Conservation (phyloP, 108 stramenopile genomes). For the Asterionellopsis glacialis region DNA sequence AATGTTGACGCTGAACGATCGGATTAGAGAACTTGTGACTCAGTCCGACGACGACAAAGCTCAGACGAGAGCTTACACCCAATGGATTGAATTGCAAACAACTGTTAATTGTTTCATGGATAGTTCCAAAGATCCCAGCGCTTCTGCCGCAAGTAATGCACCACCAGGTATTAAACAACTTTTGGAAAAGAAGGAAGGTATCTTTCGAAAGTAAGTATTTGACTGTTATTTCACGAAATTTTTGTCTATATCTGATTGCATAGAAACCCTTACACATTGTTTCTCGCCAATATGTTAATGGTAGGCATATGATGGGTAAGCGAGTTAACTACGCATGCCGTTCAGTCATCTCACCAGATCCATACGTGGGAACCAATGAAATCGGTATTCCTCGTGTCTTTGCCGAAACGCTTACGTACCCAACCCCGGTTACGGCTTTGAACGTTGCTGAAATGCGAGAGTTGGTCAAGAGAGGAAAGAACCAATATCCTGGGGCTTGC, state of each 20-base stretch:
- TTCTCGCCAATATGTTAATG: no score
- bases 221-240: not conserved
- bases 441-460: constrained; percentile 88
- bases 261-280: not conserved
- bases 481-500: constrained; percentile 91
- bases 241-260: not conserved
- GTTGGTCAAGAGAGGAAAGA: constrained; percentile 85
- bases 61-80: constrained; percentile 36
- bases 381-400: constrained; percentile 97
- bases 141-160: constrained; percentile 23
- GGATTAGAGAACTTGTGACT: constrained; percentile 51
- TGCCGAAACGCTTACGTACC: constrained; percentile 91
- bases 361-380: constrained; percentile 96
- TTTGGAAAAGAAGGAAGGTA: constrained; percentile 98
- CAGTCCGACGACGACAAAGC: constrained; percentile 21
- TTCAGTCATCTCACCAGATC: constrained; percentile 96
- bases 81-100: constrained; percentile 96
- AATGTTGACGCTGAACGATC: constrained; percentile 73
- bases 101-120: constrained; percentile 95
- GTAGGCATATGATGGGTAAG: constrained; percentile 99
- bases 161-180: constrained; percentile 89
- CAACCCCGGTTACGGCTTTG: constrained; percentile 91
- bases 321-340: constrained; percentile 98
- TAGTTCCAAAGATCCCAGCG: constrained; percentile 85
- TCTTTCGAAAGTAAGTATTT: constrained; percentile 78